Percentiles rank a stretch among this genome's conserved stretches.
phyloP scores from a whole-genome alignment of 2,329 filamentous ascomycete species.

The Neonectria neomacrospora region DNA sequence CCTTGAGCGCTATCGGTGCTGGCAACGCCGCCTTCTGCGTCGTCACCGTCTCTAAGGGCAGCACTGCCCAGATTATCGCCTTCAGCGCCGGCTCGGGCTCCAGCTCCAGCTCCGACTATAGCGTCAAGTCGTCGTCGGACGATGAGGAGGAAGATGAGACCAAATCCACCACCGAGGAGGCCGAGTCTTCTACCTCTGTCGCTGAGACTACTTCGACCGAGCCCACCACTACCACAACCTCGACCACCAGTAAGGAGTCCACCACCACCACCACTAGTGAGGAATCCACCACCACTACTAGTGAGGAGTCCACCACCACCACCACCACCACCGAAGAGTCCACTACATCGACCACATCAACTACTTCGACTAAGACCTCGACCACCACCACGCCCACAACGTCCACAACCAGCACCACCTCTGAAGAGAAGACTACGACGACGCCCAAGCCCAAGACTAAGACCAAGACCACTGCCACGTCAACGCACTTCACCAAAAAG shows the following conservation, averaged over 20 bases:
- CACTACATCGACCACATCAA: slow-evolving; percentile 33
- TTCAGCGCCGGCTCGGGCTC: slow-evolving; percentile 56
- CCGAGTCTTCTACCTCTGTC: slow-evolving; percentile 19
- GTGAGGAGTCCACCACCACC: slow-evolving; percentile 15
- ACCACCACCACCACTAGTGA: slow-evolving; percentile 36
- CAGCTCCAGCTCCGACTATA: slow-evolving; percentile 28
- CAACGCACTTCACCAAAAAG: slow-evolving; percentile 45
- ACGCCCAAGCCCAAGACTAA: slow-evolving; percentile 30
- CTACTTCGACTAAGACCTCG: slow-evolving; percentile 8
- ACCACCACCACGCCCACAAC: neutral
- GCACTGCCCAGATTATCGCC: slow-evolving; percentile 74
- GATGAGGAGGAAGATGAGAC: slow-evolving; percentile 34
- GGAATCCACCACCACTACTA: slow-evolving; percentile 29
- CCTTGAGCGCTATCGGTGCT: slow-evolving; percentile 66
- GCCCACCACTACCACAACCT: slow-evolving; percentile 27
- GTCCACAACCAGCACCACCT: slow-evolving; percentile 31
- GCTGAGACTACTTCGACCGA: slow-evolving; percentile 27
- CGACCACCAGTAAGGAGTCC: slow-evolving; percentile 18
- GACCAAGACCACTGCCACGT: slow-evolving; percentile 37
- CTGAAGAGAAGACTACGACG: slow-evolving; percentile 18
- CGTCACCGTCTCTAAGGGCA: slow-evolving; percentile 76
- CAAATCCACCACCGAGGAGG: slow-evolving; percentile 38
- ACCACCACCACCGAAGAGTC: slow-evolving; percentile 14
- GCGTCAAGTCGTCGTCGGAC: slow-evolving; percentile 26
- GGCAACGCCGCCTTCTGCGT: slow-evolving; percentile 79